Conservation (phyloP, 108 stramenopile species). For the Skeletonema marinoi region DNA sequence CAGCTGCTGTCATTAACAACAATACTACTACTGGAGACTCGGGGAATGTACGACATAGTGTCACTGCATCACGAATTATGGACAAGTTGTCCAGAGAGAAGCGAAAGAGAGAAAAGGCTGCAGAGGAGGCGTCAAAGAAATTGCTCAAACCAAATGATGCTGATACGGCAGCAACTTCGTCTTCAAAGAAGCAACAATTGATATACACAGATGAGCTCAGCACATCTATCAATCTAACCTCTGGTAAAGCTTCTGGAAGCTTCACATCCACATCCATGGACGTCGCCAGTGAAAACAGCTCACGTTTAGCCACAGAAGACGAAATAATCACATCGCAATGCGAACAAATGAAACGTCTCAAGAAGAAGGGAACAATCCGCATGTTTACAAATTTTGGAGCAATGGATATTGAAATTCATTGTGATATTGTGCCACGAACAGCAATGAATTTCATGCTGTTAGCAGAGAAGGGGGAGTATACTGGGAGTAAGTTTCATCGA, state of each 20-base stretch:
- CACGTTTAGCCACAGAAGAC: slow-evolving; percentile 82
- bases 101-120: slow-evolving; percentile 40
- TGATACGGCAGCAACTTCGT: slow-evolving; percentile 5
- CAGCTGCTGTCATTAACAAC: neutral
- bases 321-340: slow-evolving; percentile 87
- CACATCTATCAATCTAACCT: slow-evolving; percentile 64
- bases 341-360: slow-evolving; percentile 59
- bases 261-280: slow-evolving; percentile 74
- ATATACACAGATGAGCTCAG: slow-evolving; percentile 68
- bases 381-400: slow-evolving; percentile 85
- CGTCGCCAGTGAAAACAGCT: slow-evolving; percentile 53
- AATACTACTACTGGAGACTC: neutral
- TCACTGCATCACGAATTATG: slow-evolving; percentile 83
- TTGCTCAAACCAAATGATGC: slow-evolving; percentile 11
- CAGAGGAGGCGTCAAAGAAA: slow-evolving; percentile 36
- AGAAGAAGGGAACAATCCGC: slow-evolving; percentile 91
- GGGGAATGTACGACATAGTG: slow-evolving; percentile 59
- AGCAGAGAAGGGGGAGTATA: slow-evolving; percentile 82
- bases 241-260: slow-evolving; percentile 71
- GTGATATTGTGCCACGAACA: slow-evolving; percentile 90
- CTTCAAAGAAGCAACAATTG: slow-evolving; percentile 38
- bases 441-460: slow-evolving; percentile 92
- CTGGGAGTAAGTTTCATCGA: slow-evolving; percentile 91
- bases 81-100: slow-evolving; percentile 71
- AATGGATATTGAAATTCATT: slow-evolving; percentile 91